Percentiles rank a stretch among this genome's conserved stretches.
These are phyloP conservation scores for Euphrasia arctica DNA, from an alignment of 305 asterid species.

Conservation along the genomic window DNA sequence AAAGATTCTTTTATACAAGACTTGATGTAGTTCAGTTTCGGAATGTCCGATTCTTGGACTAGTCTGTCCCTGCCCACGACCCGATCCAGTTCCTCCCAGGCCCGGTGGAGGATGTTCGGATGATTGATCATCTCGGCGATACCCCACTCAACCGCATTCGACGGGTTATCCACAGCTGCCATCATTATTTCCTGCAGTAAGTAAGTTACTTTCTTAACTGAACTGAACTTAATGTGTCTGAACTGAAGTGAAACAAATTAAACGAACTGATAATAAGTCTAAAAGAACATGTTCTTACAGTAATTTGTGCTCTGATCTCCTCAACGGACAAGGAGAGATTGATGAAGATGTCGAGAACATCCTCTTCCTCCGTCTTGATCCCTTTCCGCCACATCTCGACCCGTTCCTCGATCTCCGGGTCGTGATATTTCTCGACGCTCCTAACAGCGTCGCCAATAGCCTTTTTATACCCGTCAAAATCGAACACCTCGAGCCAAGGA, in stretches of 20 bases:
- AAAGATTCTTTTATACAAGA: slow-evolving; percentile 34
- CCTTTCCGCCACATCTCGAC: no score
- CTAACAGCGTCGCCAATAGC: no score
- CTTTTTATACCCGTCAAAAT: slow-evolving; percentile 13
- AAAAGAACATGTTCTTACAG: not conserved
- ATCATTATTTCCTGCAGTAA: slow-evolving; percentile 26
- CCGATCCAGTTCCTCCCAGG: slow-evolving; percentile 18
- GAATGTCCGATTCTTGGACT: slow-evolving; percentile 29
- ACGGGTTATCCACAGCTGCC: slow-evolving; percentile 26
- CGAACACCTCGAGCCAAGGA: slow-evolving; percentile 20
- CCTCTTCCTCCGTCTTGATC: no score
- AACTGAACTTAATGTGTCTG: no score
- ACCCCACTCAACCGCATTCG: slow-evolving; percentile 29
- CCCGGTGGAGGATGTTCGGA: slow-evolving; percentile 11
- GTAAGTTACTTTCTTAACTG: no score
- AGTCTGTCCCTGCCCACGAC: slow-evolving; percentile 27
- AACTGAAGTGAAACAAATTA: no score
- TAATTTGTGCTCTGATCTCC: no score
- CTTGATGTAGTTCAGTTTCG: slow-evolving; percentile 24
- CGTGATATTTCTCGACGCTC: no score
- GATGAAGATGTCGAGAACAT: no score
- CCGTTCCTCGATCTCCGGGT: no score
- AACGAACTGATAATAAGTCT: not conserved
- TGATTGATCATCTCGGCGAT: slow-evolving; percentile 26
- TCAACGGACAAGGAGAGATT: not conserved